A percentile compares a stretch with the other conserved stretches of the same genome.
Evolutionary conservation across 2,329 filamentous ascomycete species (phyloP).

Genomic region (Aureobasidium sp.): DNA sequence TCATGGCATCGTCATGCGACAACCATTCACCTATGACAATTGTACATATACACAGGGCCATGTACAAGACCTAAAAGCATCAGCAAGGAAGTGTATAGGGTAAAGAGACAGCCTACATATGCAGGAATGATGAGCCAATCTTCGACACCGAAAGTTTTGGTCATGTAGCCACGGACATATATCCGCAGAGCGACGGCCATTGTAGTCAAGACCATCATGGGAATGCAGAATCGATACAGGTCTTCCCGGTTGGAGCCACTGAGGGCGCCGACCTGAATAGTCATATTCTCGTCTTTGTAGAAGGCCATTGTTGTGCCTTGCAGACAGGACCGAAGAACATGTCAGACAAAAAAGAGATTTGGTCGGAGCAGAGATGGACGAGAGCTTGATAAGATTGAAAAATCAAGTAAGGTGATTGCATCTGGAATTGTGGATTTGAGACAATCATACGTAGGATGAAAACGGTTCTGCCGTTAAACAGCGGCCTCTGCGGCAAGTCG

Average conservation of each 20-base stretch:
- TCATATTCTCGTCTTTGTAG: background rate
- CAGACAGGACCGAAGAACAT: background rate
- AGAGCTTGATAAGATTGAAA: background rate
- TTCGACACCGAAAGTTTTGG: slow-evolving; percentile 10
- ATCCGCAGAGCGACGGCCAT: slow-evolving; percentile 10
- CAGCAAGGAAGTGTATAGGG: background rate
- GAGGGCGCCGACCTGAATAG: background rate
- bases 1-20: background rate
- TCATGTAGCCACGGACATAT: slow-evolving; percentile 16
- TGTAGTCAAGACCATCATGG: slow-evolving; percentile 6
- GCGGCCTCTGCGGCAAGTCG: background rate
- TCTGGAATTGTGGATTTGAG: background rate
- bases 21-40: background rate
- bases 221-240: background rate
- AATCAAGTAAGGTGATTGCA: background rate
- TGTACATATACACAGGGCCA: background rate
- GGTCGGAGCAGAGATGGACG: background rate
- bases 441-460: background rate
- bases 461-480: background rate
- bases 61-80: background rate
- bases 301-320: background rate
- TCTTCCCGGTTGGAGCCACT: background rate
- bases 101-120: background rate
- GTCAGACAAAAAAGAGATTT: background rate
- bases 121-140: slow-evolving; percentile 16